Base-by-base conservation (phyloP, 495 filamentous ascomycete genomes). In the Barbatosphaeria neglecta region DNA sequence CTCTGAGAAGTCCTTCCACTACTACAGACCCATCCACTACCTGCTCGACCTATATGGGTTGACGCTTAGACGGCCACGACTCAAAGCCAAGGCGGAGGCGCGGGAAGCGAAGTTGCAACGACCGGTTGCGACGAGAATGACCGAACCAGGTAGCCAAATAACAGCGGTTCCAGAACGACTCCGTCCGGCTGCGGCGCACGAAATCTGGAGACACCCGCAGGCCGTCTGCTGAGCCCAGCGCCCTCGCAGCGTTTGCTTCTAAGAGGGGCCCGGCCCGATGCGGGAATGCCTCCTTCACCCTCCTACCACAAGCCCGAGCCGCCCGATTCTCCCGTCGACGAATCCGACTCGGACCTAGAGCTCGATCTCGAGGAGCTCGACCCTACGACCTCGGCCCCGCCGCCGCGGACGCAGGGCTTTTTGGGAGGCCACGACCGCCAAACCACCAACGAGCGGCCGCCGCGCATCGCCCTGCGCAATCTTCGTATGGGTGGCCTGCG, bases 341-440 rank as follows among this genome's bases (percentile, higher is more conserved):
- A 75, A 43, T 76, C 76, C 42, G 75, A 82, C 50, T 79, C 78
- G 43, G 84, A 86, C 54, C 72, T 85, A 45, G 82, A 88, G 50
- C 68, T 87, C 42, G 81, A 88, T 49, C 73, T 72, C 41, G 60
- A 87, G 54, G 85, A 88, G 70, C 76, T 88, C 31, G 83, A 86
- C 52, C 82, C 81, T 15, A 62, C 61, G 20, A 62, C 70, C 17
- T n/a, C n/a, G n/a, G 62, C 68, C 20, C 50, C 63, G 27, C 60
- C 60, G 19, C n/a, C 50, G 37, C 37, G 57, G 37, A 52, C 49
- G 44, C 56, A 62, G 20, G 64, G 72, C 17, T 56, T 72, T 16
- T 57, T 66, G 38, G 60, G 64, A n/a, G n/a, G n/a, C 6, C 69
- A 67, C 40, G 58, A 63, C 25, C 57, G 61, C 39, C 62, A 41